Evolutionary conservation across 768 basidiomycete species (phyloP), one percentile per base, ranked within the genome.

Genomic region (Lactarius psammicola): DNA sequence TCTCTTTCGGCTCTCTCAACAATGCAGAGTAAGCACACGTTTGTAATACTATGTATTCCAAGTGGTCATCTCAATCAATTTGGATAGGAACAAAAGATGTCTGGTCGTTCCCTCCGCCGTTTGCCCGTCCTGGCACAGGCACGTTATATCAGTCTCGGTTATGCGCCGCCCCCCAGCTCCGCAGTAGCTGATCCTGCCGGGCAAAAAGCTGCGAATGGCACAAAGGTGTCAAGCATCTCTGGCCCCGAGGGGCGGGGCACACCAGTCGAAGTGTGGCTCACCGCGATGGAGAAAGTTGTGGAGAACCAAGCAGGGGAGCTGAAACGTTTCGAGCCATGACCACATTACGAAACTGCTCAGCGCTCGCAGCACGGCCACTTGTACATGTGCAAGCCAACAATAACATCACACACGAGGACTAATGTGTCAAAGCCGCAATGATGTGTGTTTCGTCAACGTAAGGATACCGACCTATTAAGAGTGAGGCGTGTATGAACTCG

Each of bases 111-210:
- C 1, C 82, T 99, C 15, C 86, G 97, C 15, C 87, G 95, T 8
- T 81, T 99, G n/a, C 97, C 97, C 3, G 94, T 98, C 55, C 84
- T 98, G 23, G 93, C 95, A 1, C 86, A 97, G 55, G 93, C 96
- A 4, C 82, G 85, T 9, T 88, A 94, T 73, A 87, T 98, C 58
- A 84, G 87, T 33, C 69, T 73, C 2, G 64, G 63, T 30, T 63
- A 68, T 13, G 38, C 49, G 8, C 56, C 58, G 7, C 51, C 58
- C 17, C 28, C 38, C 26, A 28, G 62, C 11, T 13, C 40, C 20
- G 34, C 64, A 23, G 30, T 68, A 6, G 63, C 34, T 26, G 65
- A 63, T 46, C 28, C 28, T 18, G 33, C 56, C 4, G 33, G 23
- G 8, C 56, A 66, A 42, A 63, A 59, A 5, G 64, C 59, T 13